Base-by-base conservation (phyloP, 805 yeast species). In the Starmerella tilneyi region DNA sequence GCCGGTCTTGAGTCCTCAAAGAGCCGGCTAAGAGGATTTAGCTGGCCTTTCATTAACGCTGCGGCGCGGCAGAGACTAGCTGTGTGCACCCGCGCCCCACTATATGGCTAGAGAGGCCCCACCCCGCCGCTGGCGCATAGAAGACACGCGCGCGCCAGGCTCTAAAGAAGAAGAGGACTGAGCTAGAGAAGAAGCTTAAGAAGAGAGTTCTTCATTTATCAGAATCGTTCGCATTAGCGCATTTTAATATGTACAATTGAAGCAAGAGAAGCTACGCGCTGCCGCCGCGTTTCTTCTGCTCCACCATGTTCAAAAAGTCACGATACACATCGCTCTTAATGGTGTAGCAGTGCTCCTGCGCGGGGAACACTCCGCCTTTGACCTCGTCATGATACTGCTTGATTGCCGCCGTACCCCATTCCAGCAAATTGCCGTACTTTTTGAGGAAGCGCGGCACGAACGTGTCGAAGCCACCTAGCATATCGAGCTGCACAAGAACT, bases 401-500 rank as follows among this genome's bases (percentile, higher is more conserved):
- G 26, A 85, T 60, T 0, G 84, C 82, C 1, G 56, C 52, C 1
- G 72, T 68, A 4, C 80, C 79, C 6, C 59, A 54, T 3, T 65
- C 63, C 47, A 70, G 69, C 36, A 79, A 66, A 51, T 76, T 60
- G 34, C 71, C 69, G 60, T 82, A 89, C 51, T 69, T 68, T 57
- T 84, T 82, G 22, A 85, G 89, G 63, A 92, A 88, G 59, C 81
- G 83, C 2, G 83, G 82, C 19, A 63, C 59, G 36, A 65, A 68
- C 0, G 72, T 71, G 35, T 76, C 76, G 41, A 69, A 67, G 2
- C 64, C 67, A 9, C 96, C 96, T 26, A 89, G 65, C 64, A 84
- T 57, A 59, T 89, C 98, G 4, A 84, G 75, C 61, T 82, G 78
- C 0, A 89, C 98, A 30, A 89, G 69, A 1, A 89, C 95, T 62